phyloP scores from a whole-genome alignment of 495 filamentous ascomycete genomes.

The Penicillium salamii region DNA sequence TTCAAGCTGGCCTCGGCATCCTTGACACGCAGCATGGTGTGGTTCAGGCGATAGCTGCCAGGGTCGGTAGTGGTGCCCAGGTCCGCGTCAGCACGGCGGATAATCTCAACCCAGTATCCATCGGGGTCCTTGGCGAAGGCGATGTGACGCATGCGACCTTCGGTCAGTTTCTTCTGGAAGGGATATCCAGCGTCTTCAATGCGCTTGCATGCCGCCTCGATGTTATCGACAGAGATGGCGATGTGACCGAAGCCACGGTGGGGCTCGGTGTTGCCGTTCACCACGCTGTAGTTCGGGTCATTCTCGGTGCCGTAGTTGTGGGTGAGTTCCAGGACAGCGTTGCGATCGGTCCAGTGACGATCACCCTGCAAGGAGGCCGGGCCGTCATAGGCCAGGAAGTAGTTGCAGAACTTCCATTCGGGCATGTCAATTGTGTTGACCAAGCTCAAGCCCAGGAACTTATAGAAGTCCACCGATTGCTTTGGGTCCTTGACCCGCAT shows the following conservation, averaged over 20 bases:
- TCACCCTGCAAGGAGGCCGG: constrained; percentile 70
- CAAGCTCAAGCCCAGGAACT: constrained; percentile 85
- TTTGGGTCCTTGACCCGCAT: constrained; percentile 93
- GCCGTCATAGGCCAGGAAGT: constrained; percentile 59
- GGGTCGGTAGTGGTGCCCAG: constrained; percentile 51
- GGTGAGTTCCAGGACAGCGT: constrained; percentile 88
- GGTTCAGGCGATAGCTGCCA: constrained; percentile 53
- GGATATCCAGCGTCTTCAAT: constrained; percentile 85
- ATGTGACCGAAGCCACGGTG: constrained; percentile 87
- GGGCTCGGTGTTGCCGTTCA: constrained; percentile 88
- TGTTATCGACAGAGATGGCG: constrained; percentile 83
- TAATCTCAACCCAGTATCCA: constrained; percentile 83
- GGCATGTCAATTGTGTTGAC: constrained; percentile 71
- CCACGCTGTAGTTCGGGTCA: constrained; percentile 76
- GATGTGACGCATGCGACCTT: constrained; percentile 84
- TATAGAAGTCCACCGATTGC: constrained; percentile 87
- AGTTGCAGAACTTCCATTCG: constrained; percentile 84
- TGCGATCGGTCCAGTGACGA: constrained; percentile 77
- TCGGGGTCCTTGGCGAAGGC: constrained; percentile 94
- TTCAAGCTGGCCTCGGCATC: constrained; percentile 76
- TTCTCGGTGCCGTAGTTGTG: constrained; percentile 96
- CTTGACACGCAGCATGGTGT: constrained; percentile 94
- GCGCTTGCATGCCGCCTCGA: constrained; percentile 82
- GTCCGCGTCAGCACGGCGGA: constrained; percentile 53
- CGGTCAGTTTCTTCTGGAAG: constrained; percentile 90